A percentile compares a stretch with the other conserved stretches of the same genome.
These are phyloP conservation scores for Plasmodium ovale DNA, from an alignment of 169 alveolate genomes.

Conservation along the genomic window DNA sequence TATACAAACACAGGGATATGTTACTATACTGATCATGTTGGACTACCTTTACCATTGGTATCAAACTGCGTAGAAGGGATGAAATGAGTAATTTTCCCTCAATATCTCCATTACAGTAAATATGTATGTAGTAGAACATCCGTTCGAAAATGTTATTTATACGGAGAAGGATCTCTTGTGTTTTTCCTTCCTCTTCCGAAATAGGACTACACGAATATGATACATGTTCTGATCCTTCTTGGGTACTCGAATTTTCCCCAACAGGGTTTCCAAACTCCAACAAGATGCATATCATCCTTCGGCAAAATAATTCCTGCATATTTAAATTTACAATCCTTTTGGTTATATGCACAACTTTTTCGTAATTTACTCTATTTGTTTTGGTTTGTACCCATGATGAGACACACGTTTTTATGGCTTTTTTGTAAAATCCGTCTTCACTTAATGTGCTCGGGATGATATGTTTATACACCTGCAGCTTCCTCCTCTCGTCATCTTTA, in stretches of 20 bases:
- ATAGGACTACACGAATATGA: too few species aligned
- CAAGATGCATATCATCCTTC: neutral
- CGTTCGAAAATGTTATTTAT: constrained; percentile 21
- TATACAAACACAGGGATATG: constrained; percentile 36
- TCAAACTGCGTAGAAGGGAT: neutral
- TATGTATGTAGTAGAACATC: constrained; percentile 37
- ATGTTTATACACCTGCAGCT: constrained; percentile 34
- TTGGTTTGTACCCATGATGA: constrained; percentile 3
- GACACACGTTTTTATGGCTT: constrained; percentile 18
- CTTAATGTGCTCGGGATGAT: constrained; percentile 31
- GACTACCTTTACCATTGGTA: neutral
- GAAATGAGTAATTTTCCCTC: constrained; percentile 20
- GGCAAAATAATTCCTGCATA: constrained; percentile 18
- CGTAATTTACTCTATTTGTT: constrained; percentile 18
- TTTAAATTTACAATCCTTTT: constrained; percentile 13
- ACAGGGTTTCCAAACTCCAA: neutral
- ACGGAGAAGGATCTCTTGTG: neutral
- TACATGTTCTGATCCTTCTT: neutral
- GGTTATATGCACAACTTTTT: constrained; percentile 18
- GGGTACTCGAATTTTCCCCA: neutral
- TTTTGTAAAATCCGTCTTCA: constrained; percentile 43
- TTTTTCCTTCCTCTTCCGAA: too few species aligned
- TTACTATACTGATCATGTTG: constrained; percentile 3
- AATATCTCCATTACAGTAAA: constrained; percentile 8
- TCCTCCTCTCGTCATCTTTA: constrained; percentile 27